Evolutionary conservation across 805 yeast species (phyloP).

Genomic region (Brettanomyces custersianus): DNA sequence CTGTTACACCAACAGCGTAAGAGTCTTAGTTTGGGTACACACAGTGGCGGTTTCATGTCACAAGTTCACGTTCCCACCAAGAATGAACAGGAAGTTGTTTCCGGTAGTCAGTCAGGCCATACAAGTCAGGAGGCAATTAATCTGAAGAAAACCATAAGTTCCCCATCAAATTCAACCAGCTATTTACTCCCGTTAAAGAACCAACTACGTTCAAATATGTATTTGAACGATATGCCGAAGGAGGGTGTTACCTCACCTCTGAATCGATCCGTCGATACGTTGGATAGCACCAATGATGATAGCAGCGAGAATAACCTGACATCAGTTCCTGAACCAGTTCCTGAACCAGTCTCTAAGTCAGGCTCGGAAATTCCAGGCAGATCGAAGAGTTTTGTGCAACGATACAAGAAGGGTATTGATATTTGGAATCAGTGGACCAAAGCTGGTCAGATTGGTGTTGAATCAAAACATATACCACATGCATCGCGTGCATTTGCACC

Average conservation of each 20-base stretch:
- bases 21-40: too few relatives aligned
- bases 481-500: background rate
- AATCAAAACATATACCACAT: background rate
- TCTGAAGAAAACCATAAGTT: too few relatives aligned
- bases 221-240: background rate
- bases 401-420: constrained; percentile 1
- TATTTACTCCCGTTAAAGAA: constrained; percentile 5
- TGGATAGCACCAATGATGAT: background rate
- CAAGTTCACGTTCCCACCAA: too few relatives aligned
- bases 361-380: background rate
- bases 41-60: too few relatives aligned
- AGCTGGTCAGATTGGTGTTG: background rate
- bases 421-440: constrained; percentile 1
- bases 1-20: constrained; percentile 11
- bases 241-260: constrained; percentile 3
- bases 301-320: background rate
- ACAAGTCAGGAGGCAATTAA: too few relatives aligned
- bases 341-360: background rate
- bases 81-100: too few relatives aligned
- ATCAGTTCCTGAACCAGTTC: too few relatives aligned
- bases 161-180: constrained; percentile 10
- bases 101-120: too few relatives aligned
- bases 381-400: background rate
- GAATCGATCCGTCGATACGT: background rate
- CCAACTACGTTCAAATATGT: background rate